Percentiles rank a stretch among this genome's conserved stretches.
phyloP scores from a whole-genome alignment of 192 early-diverging fungal genomes.

The Coemansia guatemalensis region DNA sequence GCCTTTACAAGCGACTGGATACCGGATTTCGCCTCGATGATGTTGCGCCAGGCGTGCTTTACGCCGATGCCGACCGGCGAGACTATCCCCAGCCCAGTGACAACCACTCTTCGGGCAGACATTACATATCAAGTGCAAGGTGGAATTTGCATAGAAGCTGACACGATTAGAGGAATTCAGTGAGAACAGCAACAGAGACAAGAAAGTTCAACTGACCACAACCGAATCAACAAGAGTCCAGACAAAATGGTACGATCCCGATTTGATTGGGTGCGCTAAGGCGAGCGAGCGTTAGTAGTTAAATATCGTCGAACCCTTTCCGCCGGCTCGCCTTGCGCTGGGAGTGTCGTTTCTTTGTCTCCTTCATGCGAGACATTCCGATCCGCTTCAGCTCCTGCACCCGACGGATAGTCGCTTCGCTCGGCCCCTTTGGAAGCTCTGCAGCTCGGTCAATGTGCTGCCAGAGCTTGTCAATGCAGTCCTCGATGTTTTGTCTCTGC shows the following conservation, averaged over 20 bases:
- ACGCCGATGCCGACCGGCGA: conserved; percentile 86
- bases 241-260: too few relatives aligned
- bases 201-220: too few relatives aligned
- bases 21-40: conserved; percentile 74
- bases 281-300: conserved; percentile 85
- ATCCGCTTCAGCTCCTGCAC: conserved; percentile 61
- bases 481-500: conserved; percentile 75
- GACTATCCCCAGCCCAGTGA: conserved; percentile 92
- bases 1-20: conserved; percentile 60
- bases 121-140: conserved; percentile 62
- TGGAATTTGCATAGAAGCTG: too few relatives aligned
- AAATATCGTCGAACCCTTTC: conserved; percentile 25
- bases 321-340: conserved; percentile 65
- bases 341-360: conserved; percentile 64
- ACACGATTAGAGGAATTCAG: too few relatives aligned
- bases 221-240: too few relatives aligned
- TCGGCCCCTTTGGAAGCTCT: conserved; percentile 65
- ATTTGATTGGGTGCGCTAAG: conserved; percentile 72
- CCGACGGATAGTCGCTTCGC: conserved; percentile 59
- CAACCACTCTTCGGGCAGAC: conserved; percentile 71
- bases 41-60: conserved; percentile 64
- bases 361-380: conserved; percentile 60
- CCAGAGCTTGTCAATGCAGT: conserved; percentile 74
- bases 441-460: conserved; percentile 61
- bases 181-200: too few relatives aligned